Evolutionary conservation across 164 flowering plant species (phyloP), one percentile per base, ranked within the genome.

Genomic region (Aristolochia fimbriata): DNA sequence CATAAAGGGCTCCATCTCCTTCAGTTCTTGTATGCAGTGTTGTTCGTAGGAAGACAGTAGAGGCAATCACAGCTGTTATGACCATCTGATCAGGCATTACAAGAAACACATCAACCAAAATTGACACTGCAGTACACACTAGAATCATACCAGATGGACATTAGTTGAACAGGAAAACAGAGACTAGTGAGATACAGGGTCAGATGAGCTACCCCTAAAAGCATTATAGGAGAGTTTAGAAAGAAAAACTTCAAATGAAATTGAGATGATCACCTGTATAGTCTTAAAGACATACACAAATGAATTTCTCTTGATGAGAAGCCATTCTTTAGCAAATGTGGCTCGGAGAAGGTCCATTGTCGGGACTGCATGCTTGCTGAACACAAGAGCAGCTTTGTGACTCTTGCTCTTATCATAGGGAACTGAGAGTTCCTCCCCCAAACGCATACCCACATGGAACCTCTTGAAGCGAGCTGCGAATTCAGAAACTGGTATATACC

Each of bases 281-380:
- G 88, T 79, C 80, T 84, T 94, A 80, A 82, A 86, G n/a, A 88
- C 66, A 51, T 87, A 94, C n/a, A 94, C 71, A 51, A 88, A 85
- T 0, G 96, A 72, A 61, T 94, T 91, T 24, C 96, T 60, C 66
- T 80, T 80, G 61, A 88, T 76, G 23, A 94, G 68, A 4, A 94
- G 78, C 91, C 87, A 81, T 64, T 94, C 99, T 58, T 81, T 94
- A 63, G 74, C 88, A 57, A 80, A 87, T 54, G 79, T 77, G 19
- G 94, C 83, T 57, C 77, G 81, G 19, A 94, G 77, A 16, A 94
- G 86, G 23, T 88, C 86, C 76, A 56, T 63, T 31, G 62, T 82
- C 0, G 95, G 77, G 41, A 88, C 84, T 0, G 88, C 66, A 68
- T 80, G 81, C 58, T 76, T 83, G 15, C 62, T 69, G 76, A 78